Evolutionary conservation across 163 green algal genomes (phyloP).

Genomic region (Scenedesmus sp.): DNA sequence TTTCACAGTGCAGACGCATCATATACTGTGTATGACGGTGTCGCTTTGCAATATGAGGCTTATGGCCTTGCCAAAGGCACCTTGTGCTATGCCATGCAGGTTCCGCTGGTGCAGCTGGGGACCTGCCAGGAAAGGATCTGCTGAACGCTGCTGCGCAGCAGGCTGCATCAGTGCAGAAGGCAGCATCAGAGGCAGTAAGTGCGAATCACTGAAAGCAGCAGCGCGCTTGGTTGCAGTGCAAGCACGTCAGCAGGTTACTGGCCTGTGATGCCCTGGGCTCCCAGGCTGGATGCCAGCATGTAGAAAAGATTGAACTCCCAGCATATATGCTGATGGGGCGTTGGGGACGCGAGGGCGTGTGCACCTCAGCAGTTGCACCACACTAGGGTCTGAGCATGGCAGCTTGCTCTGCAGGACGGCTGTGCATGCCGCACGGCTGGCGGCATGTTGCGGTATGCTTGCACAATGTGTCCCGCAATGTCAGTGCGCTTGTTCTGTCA

Average conservation of each 20-base stretch:
- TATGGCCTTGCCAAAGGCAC: neutral
- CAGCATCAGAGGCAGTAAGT: slow-evolving; percentile 10
- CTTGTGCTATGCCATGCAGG: neutral
- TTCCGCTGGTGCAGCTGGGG: slow-evolving; percentile 14
- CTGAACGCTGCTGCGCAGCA: neutral
- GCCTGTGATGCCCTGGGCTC: neutral
- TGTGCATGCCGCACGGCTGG: neutral
- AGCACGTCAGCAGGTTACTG: neutral
- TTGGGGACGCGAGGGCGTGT: too few relatives aligned
- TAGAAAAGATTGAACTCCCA: neutral
- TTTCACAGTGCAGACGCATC: neutral
- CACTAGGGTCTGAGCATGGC: neutral
- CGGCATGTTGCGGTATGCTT: neutral
- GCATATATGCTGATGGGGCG: too few relatives aligned
- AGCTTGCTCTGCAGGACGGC: neutral
- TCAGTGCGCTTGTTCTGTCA: neutral
- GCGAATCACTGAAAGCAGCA: neutral
- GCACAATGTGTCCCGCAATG: neutral
- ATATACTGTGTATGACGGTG: neutral
- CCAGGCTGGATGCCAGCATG: neutral
- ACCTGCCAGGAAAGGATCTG: slow-evolving; percentile 19
- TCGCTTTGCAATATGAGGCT: neutral
- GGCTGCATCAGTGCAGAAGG: neutral
- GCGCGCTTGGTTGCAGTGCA: neutral
- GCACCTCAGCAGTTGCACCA: too few relatives aligned